These are phyloP conservation scores for Carex littledalei DNA, from an alignment of 176 grass and related monocot genomes.

Conservation along the genomic window DNA sequence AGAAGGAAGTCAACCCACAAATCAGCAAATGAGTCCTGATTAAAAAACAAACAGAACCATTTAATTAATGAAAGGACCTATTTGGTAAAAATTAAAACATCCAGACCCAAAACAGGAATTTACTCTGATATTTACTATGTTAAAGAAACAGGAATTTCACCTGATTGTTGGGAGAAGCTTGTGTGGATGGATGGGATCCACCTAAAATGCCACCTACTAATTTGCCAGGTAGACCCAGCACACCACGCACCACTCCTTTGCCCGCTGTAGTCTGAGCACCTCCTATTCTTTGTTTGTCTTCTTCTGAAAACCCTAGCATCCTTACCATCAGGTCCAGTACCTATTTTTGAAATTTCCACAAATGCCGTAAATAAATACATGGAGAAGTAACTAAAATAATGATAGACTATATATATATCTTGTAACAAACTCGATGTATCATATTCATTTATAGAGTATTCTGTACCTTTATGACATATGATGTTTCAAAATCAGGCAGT, in stretches of 20 bases:
- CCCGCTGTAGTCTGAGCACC: slow-evolving; percentile 65
- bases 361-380: neutral
- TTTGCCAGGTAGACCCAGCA: slow-evolving; percentile 73
- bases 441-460: neutral
- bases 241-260: slow-evolving; percentile 73
- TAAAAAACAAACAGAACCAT: neutral
- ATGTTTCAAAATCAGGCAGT: neutral
- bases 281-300: slow-evolving; percentile 91
- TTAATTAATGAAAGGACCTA: neutral
- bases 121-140: neutral
- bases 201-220: slow-evolving; percentile 76
- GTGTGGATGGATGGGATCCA: slow-evolving; percentile 38
- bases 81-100: neutral
- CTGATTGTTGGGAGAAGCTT: slow-evolving; percentile 58
- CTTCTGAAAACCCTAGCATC: slow-evolving; percentile 93
- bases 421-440: neutral
- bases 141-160: neutral
- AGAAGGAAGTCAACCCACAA: slow-evolving; percentile 95
- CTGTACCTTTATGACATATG: neutral
- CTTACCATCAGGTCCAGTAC: slow-evolving; percentile 91
- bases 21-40: slow-evolving; percentile 76
- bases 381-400: neutral
- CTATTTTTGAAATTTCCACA: slow-evolving; percentile 17
- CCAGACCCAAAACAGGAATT: neutral
- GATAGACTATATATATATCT: too few species aligned